Base-by-base conservation (phyloP, 768 basidiomycete genomes). In the Termitomyces sp. region DNA sequence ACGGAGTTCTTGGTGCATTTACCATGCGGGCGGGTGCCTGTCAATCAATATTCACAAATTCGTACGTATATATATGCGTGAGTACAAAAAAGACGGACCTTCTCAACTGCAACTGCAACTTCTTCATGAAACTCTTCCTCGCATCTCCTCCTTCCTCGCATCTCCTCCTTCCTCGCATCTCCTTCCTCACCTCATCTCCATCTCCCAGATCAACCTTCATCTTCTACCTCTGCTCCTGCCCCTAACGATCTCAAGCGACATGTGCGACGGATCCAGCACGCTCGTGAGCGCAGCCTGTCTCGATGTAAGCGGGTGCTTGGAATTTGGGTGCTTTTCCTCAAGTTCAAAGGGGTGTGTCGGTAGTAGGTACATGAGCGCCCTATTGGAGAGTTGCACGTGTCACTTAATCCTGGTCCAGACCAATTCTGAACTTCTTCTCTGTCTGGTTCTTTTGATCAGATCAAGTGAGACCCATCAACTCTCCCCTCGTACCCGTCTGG, bases 91-190 rank as follows among this genome's bases (percentile, higher is more conserved):
- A 60, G 3, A 38, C 28, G 28, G 28, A 88, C 91, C 84, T 91
- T 92, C 73, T 93, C 92, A 60, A 92, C 90, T 28, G 2, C 4
- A 28, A 28, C 69, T 92, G 89, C 3, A 92, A 77, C 72, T 89
- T 90, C 77, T 91, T 92, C 7, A 84, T 84, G 40, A 94, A 74
- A 67, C 91, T 89, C 67, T 85, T 89, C 57, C 92, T 80, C 73
- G 28, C 28, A 4, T 28, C 28, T 28, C 28, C 28, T 28, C 28
- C 28, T 93, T 94, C 44, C 92, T 77, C 0, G 90, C 28, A 4
- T 28, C 28, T 28, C 28, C 28, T 28, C 28, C 67, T 85, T 89
- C 57, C 92, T 80, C 73, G 28, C 28, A 4, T 28, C 28, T 28
- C 28, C 28, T 28, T 94, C 44, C 92, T 77, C 0, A 63, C n/a